Evolutionary conservation across 2,329 filamentous ascomycete genomes (phyloP).

Genomic region (Camillea tinctor): DNA sequence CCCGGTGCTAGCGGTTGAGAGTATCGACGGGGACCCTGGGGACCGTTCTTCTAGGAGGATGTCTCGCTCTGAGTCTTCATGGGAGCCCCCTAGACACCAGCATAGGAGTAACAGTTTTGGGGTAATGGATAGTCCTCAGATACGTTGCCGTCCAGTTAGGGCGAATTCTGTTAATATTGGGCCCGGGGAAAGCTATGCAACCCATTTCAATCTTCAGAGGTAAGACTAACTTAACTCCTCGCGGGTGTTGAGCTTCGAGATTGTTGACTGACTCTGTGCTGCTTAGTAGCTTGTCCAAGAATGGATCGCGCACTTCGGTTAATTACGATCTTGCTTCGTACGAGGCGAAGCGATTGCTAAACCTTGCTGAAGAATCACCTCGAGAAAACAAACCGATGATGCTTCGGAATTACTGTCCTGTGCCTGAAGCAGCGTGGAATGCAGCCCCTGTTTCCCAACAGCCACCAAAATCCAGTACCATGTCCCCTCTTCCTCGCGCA

Average conservation of each 20-base stretch:
- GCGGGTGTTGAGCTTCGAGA: background rate
- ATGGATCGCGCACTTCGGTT: conserved; percentile 38
- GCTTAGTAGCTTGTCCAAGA: conserved; percentile 32
- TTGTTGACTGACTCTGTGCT: conserved; percentile 7
- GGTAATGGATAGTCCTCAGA: conserved; percentile 19
- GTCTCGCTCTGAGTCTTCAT: conserved; percentile 38
- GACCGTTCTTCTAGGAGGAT: conserved; percentile 29
- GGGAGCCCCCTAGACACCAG: conserved; percentile 18
- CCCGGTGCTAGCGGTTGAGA: background rate
- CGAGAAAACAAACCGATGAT: conserved; percentile 34
- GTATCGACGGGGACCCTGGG: conserved; percentile 7
- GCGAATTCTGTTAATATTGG: conserved; percentile 34
- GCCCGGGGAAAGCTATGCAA: conserved; percentile 13
- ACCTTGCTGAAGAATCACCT: conserved; percentile 36
- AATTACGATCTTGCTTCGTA: conserved; percentile 46
- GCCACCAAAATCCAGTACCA: conserved; percentile 21
- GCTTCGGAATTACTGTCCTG: conserved; percentile 36
- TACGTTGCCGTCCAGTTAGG: conserved; percentile 25
- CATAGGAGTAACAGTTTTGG: conserved; percentile 33
- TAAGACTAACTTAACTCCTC: conserved; percentile 7
- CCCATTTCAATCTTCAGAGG: conserved; percentile 12
- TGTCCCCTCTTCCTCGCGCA: conserved; percentile 35
- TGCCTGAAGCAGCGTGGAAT: conserved; percentile 39
- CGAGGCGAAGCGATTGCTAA: conserved; percentile 44
- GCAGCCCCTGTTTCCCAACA: conserved; percentile 23